Conservation (phyloP, 257 asterid species). For the Capsicum baccatum region DNA sequence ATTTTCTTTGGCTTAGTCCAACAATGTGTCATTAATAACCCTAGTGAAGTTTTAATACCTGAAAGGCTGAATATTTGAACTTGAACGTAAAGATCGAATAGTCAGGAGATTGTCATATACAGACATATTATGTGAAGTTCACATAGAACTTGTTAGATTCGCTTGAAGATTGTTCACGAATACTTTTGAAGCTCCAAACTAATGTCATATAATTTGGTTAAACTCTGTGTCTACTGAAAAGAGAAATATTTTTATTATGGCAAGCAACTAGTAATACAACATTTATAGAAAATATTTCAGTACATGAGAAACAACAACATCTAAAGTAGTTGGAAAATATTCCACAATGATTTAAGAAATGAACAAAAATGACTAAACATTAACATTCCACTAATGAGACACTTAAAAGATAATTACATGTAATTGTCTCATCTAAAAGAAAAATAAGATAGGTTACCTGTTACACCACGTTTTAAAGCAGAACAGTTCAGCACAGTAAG, state of each 20-base stretch:
- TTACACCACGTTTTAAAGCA: no score
- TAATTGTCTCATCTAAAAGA: no score
- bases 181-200: not conserved
- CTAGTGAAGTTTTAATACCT: not conserved
- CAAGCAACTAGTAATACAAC: no score
- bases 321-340: no score
- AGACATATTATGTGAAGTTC: not conserved
- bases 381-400: no score
- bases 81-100: not conserved
- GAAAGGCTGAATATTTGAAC: not conserved
- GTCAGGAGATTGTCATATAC: not conserved
- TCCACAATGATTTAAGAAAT: no score
- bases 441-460: no score
- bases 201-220: not conserved
- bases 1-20: not conserved
- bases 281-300: no score
- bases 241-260: not conserved
- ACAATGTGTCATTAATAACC: not conserved
- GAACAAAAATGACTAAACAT: no score
- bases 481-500: no score
- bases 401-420: no score
- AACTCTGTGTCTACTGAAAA: not conserved
- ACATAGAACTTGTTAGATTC: conserved; percentile 14
- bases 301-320: no score
- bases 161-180: not conserved